Percentiles rank a stretch among this genome's conserved stretches.
Conservation (phyloP, 2,329 filamentous ascomycete species). For the Lachnellula occidentalis region DNA sequence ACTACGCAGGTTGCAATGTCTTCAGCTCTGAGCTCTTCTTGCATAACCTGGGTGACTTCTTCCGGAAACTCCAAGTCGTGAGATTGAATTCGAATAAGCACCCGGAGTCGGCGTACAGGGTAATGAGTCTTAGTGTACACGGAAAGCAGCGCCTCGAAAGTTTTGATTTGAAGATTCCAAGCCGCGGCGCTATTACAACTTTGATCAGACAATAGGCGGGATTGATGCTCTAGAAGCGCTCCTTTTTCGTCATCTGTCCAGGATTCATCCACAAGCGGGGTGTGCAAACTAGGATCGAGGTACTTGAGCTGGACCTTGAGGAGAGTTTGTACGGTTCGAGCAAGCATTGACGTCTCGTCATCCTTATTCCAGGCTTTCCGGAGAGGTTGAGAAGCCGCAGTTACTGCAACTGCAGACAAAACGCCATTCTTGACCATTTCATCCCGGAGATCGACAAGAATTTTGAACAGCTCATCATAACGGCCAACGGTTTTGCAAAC, state of each 20-base stretch:
- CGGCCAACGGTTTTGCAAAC: conserved; percentile 49
- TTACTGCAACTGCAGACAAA: conserved; percentile 46
- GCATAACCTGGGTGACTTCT: conserved; percentile 4
- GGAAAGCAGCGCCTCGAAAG: conserved; percentile 21
- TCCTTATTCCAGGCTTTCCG: conserved; percentile 47
- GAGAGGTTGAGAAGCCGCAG: conserved; percentile 46
- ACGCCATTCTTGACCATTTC: conserved; percentile 54
- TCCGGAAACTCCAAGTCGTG: conserved; percentile 16
- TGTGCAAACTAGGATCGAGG: conserved; percentile 50
- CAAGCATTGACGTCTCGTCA: conserved; percentile 47
- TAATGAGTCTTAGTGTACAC: conserved; percentile 25
- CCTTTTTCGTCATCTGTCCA: conserved; percentile 46
- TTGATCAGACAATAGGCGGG: conserved; percentile 39
- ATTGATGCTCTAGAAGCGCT: conserved; percentile 55
- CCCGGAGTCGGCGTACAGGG: conserved; percentile 29
- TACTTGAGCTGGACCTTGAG: conserved; percentile 54
- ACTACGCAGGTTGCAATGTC: conserved; percentile 3
- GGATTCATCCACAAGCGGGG: conserved; percentile 21
- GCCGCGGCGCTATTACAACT: conserved; percentile 9
- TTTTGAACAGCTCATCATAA: conserved; percentile 51
- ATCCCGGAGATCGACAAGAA: conserved; percentile 55
- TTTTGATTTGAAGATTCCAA: conserved; percentile 16
- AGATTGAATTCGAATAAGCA: conserved; percentile 21
- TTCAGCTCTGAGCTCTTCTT: conserved; percentile 12
- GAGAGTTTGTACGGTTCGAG: conserved; percentile 53